These are phyloP conservation scores for Emergomyces orientalis DNA, from an alignment of 2,329 filamentous ascomycete species.

Conservation along the genomic window DNA sequence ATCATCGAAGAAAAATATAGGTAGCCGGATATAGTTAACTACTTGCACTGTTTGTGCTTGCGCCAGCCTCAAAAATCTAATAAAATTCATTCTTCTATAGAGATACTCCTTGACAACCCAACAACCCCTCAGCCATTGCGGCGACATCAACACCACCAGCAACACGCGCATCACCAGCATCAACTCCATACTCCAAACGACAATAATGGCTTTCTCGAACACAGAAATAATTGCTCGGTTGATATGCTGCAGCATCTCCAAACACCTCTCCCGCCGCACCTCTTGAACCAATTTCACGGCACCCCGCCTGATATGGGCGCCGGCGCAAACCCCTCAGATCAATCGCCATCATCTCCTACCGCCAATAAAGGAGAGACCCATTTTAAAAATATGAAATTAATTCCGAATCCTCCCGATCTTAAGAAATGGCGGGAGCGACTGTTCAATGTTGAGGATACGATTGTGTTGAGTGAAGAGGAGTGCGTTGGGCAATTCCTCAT, in stretches of 20 bases:
- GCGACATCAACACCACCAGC: background rate
- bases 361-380: constrained; percentile 20
- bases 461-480: constrained; percentile 65
- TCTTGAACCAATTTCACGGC: constrained; percentile 17
- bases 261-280: constrained; percentile 15
- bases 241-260: constrained; percentile 15
- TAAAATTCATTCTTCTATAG: background rate
- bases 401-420: constrained; percentile 58
- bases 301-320: constrained; percentile 19
- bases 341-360: background rate
- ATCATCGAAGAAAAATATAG: background rate
- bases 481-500: constrained; percentile 32
- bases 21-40: background rate
- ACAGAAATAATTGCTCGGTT: constrained; percentile 15
- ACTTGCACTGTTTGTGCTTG: background rate
- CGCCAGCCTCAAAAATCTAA: background rate
- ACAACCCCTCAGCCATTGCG: background rate
- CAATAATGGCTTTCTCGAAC: constrained; percentile 10
- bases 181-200: constrained; percentile 9
- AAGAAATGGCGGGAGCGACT: constrained; percentile 60
- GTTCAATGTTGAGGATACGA: constrained; percentile 65
- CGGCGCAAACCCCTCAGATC: constrained; percentile 3
- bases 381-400: constrained; percentile 41
- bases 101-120: background rate
- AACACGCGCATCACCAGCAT: constrained; percentile 5